Evolutionary conservation across 805 yeast species (phyloP).

Genomic region (Hanseniaspora pseudoguilliermondii): DNA sequence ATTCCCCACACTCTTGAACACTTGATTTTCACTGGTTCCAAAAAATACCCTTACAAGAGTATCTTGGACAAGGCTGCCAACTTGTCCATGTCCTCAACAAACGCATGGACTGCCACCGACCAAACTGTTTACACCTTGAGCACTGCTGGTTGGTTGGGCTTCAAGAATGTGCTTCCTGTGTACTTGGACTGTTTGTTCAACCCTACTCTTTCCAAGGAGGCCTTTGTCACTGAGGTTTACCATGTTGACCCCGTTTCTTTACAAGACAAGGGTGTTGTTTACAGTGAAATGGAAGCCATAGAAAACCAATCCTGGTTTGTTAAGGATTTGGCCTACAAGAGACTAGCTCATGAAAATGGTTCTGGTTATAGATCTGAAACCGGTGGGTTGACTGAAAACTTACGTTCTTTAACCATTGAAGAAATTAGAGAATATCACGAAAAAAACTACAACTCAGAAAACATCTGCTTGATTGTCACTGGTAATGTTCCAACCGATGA

Average conservation of each 20-base stretch:
- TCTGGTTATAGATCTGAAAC: slow-evolving; percentile 90
- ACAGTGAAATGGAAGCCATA: slow-evolving; percentile 91
- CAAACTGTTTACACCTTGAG: slow-evolving; percentile 86
- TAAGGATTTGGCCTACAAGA: slow-evolving; percentile 46
- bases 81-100: slow-evolving; percentile 69
- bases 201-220: slow-evolving; percentile 81
- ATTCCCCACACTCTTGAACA: slow-evolving; percentile 94
- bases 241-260: slow-evolving; percentile 77
- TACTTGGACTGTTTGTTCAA: slow-evolving; percentile 75
- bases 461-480: slow-evolving; percentile 67
- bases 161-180: slow-evolving; percentile 67
- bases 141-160: slow-evolving; percentile 96
- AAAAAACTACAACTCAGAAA: slow-evolving; percentile 64
- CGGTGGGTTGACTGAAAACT: slow-evolving; percentile 73
- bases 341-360: slow-evolving; percentile 38
- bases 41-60: slow-evolving; percentile 82
- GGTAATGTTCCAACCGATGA: slow-evolving; percentile 76
- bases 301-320: slow-evolving; percentile 67
- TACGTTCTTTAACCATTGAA: slow-evolving; percentile 59
- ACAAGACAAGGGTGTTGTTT: slow-evolving; percentile 91
- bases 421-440: slow-evolving; percentile 68
- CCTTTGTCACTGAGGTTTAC: slow-evolving; percentile 87
- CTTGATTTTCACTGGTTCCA: slow-evolving; percentile 85
- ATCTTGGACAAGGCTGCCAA: slow-evolving; percentile 77
- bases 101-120: slow-evolving; percentile 95